Conservation (phyloP, 306 rosid genomes). For the Lupinus albus region DNA sequence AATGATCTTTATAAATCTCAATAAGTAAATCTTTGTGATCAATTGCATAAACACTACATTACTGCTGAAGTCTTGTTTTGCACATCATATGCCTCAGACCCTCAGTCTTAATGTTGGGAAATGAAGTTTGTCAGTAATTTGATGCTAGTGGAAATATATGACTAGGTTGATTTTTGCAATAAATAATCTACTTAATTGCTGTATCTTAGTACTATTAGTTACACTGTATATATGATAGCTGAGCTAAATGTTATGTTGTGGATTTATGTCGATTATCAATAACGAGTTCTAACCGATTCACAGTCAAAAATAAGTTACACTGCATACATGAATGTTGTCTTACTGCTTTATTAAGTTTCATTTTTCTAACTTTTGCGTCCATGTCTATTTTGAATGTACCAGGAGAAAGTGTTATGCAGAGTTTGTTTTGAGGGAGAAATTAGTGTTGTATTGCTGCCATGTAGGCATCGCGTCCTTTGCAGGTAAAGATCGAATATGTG, state of each 20-base stretch:
- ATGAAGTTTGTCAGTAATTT: neutral
- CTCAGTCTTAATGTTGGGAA: slow-evolving; percentile 7
- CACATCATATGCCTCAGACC: neutral
- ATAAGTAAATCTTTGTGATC: neutral
- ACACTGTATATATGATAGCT: neutral
- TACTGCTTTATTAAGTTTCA: slow-evolving; percentile 20
- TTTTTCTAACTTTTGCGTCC: slow-evolving; percentile 27
- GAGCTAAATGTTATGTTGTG: too few relatives aligned
- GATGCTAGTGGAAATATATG: slow-evolving; percentile 4
- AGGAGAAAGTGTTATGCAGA: slow-evolving; percentile 95
- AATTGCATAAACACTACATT: neutral
- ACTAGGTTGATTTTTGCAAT: neutral
- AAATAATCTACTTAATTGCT: neutral
- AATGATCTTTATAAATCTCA: neutral
- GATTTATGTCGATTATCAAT: too few relatives aligned
- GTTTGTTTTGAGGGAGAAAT: slow-evolving; percentile 93
- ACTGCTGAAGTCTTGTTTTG: neutral
- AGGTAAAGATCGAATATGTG: slow-evolving; percentile 49
- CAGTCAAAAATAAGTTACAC: slow-evolving; percentile 15
- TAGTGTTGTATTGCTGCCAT: slow-evolving; percentile 84
- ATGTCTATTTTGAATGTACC: slow-evolving; percentile 35
- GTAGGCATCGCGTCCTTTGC: slow-evolving; percentile 93
- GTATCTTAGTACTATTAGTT: neutral
- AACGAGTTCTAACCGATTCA: too few relatives aligned
- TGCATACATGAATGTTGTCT: slow-evolving; percentile 22